Percentiles rank a stretch among this genome's conserved stretches.
Evolutionary conservation across 2,329 filamentous ascomycete species (phyloP).

Genomic region (Monosporascus sp.): DNA sequence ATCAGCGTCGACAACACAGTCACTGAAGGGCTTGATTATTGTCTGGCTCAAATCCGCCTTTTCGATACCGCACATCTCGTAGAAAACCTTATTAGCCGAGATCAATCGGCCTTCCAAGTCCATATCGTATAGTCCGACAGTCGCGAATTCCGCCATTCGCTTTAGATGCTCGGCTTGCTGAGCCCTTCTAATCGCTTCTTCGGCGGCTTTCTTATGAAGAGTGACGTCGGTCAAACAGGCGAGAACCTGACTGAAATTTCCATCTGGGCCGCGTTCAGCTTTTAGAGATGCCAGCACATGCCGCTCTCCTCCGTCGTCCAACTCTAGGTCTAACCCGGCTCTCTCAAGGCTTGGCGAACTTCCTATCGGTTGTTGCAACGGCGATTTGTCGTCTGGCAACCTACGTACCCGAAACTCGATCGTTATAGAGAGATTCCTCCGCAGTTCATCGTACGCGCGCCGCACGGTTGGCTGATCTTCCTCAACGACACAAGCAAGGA

Average conservation of each 20-base stretch:
- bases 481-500: conserved; percentile 41
- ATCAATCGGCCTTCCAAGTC: conserved; percentile 44
- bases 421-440: conserved; percentile 32
- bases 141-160: conserved; percentile 49
- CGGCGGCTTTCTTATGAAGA: conserved; percentile 42
- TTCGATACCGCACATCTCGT: conserved; percentile 45
- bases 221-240: conserved; percentile 49
- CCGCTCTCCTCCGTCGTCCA: conserved; percentile 28
- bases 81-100: conserved; percentile 49
- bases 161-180: conserved; percentile 49
- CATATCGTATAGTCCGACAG: conserved; percentile 52
- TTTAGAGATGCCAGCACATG: conserved; percentile 44
- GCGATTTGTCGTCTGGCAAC: conserved; percentile 14
- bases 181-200: conserved; percentile 43
- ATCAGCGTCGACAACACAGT: conserved; percentile 42
- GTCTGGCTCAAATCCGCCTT: conserved; percentile 34
- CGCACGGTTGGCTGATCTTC: conserved; percentile 39
- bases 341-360: conserved; percentile 33
- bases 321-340: conserved; percentile 28
- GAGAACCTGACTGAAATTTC: conserved; percentile 39
- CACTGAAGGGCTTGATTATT: conserved; percentile 39
- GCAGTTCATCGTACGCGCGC: conserved; percentile 37
- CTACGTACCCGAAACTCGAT: conserved; percentile 43
- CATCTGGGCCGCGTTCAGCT: conserved; percentile 39
- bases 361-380: conserved; percentile 22